phyloP scores from a whole-genome alignment of 2,329 filamentous ascomycete genomes.

The Trichoderma sp. region DNA sequence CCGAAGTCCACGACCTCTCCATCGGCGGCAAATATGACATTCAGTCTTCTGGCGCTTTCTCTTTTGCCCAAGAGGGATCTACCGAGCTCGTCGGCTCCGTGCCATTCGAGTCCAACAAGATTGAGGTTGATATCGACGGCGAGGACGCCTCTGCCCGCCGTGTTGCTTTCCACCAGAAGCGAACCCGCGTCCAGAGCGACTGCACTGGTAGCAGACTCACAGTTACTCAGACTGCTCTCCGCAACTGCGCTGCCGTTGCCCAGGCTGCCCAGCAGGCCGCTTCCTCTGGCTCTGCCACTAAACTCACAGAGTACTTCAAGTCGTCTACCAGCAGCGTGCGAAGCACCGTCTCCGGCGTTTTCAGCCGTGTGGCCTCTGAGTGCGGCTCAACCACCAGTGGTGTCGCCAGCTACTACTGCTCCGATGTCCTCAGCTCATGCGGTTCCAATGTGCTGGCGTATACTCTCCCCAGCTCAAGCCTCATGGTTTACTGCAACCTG shows the following conservation, averaged over 20 bases:
- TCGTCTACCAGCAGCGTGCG: slow-evolving; percentile 45
- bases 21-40: slow-evolving; percentile 55
- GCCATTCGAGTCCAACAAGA: slow-evolving; percentile 56
- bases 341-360: slow-evolving; percentile 50
- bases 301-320: slow-evolving; percentile 63
- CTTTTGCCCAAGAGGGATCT: slow-evolving; percentile 50
- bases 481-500: slow-evolving; percentile 60
- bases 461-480: slow-evolving; percentile 51
- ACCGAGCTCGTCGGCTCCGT: slow-evolving; percentile 54
- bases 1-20: slow-evolving; percentile 51
- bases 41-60: slow-evolving; percentile 53
- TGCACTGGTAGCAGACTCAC: slow-evolving; percentile 49
- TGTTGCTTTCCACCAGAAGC: slow-evolving; percentile 47
- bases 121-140: slow-evolving; percentile 57
- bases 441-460: slow-evolving; percentile 55
- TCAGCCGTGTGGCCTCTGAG: slow-evolving; percentile 50
- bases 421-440: slow-evolving; percentile 55
- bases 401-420: slow-evolving; percentile 55
- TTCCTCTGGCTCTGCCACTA: slow-evolving; percentile 45
- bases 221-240: slow-evolving; percentile 48
- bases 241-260: slow-evolving; percentile 53
- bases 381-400: slow-evolving; percentile 50
- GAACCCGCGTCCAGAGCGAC: slow-evolving; percentile 49
- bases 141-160: slow-evolving; percentile 49
- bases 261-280: slow-evolving; percentile 50